Conservation (phyloP, 345 rosid species). For the Gossypium arboreum region DNA sequence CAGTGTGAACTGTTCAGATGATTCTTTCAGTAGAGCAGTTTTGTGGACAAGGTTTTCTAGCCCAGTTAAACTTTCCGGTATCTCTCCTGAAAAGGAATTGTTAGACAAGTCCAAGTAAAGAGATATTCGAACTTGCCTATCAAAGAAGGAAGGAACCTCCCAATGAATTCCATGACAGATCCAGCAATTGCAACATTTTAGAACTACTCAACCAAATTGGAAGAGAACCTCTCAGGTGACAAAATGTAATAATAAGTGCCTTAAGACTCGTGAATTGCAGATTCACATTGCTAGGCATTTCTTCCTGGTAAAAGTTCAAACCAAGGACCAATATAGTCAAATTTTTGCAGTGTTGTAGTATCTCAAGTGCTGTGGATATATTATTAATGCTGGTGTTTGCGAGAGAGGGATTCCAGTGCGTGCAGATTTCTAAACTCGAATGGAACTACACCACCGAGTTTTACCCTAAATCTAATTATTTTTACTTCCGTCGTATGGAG, state of each 20-base stretch:
- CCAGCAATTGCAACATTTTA: not conserved
- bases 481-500: too few species aligned
- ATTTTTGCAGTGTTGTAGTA: slow-evolving; percentile 8
- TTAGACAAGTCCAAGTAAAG: slow-evolving; percentile 27
- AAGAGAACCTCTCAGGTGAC: not conserved
- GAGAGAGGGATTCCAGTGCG: slow-evolving; percentile 16
- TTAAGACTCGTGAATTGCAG: not conserved
- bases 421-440: slow-evolving; percentile 27
- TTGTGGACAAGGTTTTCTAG: slow-evolving; percentile 4
- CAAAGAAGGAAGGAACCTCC: slow-evolving; percentile 3
- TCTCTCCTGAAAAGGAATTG: slow-evolving; percentile 31
- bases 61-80: slow-evolving; percentile 22
- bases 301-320: slow-evolving; percentile 1
- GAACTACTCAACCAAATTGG: not conserved
- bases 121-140: slow-evolving; percentile 18
- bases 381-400: not conserved
- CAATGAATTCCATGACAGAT: slow-evolving; percentile 7
- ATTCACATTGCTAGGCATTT: slow-evolving; percentile 1
- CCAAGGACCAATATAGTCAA: not conserved
- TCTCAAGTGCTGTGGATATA: slow-evolving; percentile 11
- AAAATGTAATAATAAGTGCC: not conserved
- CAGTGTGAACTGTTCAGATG: not conserved
- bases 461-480: too few species aligned
- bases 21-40: not conserved
- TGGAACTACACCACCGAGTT: slow-evolving; percentile 19